Base-by-base conservation (phyloP, 2,329 filamentous ascomycete genomes). In the Ascochyta clinopodiicola region DNA sequence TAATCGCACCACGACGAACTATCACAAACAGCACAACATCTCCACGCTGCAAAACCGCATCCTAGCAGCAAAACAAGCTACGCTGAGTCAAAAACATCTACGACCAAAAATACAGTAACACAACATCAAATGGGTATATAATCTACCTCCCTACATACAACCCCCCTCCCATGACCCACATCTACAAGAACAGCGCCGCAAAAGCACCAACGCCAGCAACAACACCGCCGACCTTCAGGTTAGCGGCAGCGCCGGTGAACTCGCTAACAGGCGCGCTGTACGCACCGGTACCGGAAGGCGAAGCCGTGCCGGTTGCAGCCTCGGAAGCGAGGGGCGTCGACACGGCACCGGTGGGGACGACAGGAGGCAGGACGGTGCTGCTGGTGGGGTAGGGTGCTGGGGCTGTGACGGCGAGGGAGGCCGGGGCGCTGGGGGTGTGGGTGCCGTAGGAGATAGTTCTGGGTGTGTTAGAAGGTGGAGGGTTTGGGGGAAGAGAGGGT, bases 141-240 rank as follows among this genome's bases (percentile, higher is more conserved):
- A 31, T 38, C 31, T 38, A 44, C 27, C 39, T 27, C 13, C 17
- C 32, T 29, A 34, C 45, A 42, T 35, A 6, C 36, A 13, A 15
- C 13, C 17, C 13, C 17, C 17, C 17, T 17, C 17, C 17, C 17
- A 2, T 17, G 8, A 34, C 38, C 15, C 46, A 47, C 19, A 50
- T 65, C 61, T 74, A 75, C 64, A 75, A 68, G 63, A 75, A 69
- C 9, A 75, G 50, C 43, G 73, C 73, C 44, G 68, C 73, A 40
- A 74, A 34, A 17, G 67, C 73, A 66, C 65, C 73, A 32, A 69
- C 65, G 64, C 71, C 71, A n/a, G 70, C 70, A 51, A 74, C 57
- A 7, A 65, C 56, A n/a, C 69, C 62, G 31, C 68, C 70, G 32
- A 72, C 66, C 65, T 72, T 68, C 40, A 67, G 22, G 39, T 57